These are phyloP conservation scores for Polytrichum commune DNA, from an alignment of 225 moss, liverwort and hornwort species.

Conservation along the genomic window DNA sequence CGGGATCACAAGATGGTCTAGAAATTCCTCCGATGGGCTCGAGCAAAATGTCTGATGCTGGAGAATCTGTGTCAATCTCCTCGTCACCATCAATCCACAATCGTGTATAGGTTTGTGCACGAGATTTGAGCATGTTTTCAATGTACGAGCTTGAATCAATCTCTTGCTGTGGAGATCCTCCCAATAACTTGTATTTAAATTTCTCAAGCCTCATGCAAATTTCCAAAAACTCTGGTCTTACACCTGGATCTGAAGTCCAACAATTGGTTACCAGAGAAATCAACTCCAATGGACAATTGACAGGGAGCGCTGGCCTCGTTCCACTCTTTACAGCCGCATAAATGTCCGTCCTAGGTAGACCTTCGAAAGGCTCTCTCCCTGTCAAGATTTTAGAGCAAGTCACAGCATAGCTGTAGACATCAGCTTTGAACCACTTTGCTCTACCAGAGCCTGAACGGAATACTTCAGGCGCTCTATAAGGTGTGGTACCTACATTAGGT, in stretches of 20 bases:
- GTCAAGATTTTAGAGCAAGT: constrained; percentile 3
- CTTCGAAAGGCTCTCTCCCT: not conserved
- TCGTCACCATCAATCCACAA: too few species aligned
- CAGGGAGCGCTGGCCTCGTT: constrained; percentile 5
- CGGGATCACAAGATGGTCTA: too few species aligned
- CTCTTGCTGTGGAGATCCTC: not conserved
- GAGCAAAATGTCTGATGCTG: too few species aligned
- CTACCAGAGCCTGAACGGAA: not conserved
- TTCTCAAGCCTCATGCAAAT: constrained; percentile 16
- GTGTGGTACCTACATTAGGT: not conserved
- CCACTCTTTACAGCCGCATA: not conserved
- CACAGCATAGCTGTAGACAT: constrained; percentile 2
- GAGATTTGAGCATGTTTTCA: not conserved
- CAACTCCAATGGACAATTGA: constrained; percentile 12
- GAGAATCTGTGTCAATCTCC: too few species aligned
- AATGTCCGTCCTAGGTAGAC: not conserved
- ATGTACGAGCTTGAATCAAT: not conserved
- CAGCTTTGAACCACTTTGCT: constrained; percentile 1
- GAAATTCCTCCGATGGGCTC: too few species aligned
- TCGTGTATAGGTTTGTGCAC: too few species aligned
- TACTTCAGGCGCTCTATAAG: constrained; percentile 36
- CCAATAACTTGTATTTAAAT: not conserved
- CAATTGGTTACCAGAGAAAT: constrained; percentile 4
- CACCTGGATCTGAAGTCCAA: not conserved
- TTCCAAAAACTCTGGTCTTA: constrained; percentile 8